Evolutionary conservation across 1,284 basidiomycete species (phyloP).

Genomic region (Sphagnurus paluster): DNA sequence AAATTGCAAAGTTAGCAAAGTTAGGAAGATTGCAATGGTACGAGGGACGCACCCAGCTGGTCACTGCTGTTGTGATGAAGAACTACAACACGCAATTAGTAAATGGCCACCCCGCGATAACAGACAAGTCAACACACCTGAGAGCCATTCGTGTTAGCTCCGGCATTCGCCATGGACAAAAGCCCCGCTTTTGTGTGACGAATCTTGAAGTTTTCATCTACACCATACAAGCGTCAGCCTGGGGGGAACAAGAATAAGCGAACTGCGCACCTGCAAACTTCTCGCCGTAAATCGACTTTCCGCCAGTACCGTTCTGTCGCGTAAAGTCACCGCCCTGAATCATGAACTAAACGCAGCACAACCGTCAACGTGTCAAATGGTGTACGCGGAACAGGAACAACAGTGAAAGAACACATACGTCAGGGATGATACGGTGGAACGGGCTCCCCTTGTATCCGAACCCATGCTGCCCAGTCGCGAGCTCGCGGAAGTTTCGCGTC

Average conservation of each 20-base stretch:
- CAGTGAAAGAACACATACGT: slow-evolving; percentile 32
- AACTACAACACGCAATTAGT: slow-evolving; percentile 47
- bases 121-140: slow-evolving; percentile 41
- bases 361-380: slow-evolving; percentile 2
- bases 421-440: slow-evolving; percentile 87
- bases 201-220: slow-evolving; percentile 86
- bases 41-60: slow-evolving; percentile 50
- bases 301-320: slow-evolving; percentile 79
- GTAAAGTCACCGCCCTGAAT: slow-evolving; percentile 84
- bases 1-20: not conserved
- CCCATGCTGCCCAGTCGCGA: slow-evolving; percentile 79
- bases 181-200: slow-evolving; percentile 82
- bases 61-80: slow-evolving; percentile 86
- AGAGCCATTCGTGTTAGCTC: slow-evolving; percentile 72
- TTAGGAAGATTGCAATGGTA: not conserved
- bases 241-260: not conserved
- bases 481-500: slow-evolving; percentile 76
- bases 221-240: too few species aligned
- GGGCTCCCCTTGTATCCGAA: slow-evolving; percentile 64
- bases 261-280: slow-evolving; percentile 63
- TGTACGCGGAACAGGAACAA: not conserved
- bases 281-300: slow-evolving; percentile 88
- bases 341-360: slow-evolving; percentile 86
- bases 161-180: slow-evolving; percentile 90
- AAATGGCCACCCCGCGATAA: not conserved